Percentiles rank a stretch among this genome's conserved stretches.
phyloP scores from a whole-genome alignment of 768 basidiomycete genomes.

The Lanmaoa pseudosensibilis region DNA sequence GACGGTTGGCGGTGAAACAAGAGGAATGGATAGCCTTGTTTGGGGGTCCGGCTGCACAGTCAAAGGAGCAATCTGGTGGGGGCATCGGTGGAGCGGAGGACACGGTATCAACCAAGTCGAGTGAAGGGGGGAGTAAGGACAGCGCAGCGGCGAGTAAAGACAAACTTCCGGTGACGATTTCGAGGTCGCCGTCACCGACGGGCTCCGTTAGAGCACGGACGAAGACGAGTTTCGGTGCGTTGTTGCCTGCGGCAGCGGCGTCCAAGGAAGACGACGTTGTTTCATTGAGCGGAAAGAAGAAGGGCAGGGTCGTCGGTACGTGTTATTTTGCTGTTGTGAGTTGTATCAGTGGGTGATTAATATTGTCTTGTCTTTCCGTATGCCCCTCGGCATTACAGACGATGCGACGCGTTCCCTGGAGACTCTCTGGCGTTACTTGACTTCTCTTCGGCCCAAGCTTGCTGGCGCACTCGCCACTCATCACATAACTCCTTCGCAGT shows the following conservation, averaged over 20 bases:
- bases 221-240: slow-evolving; percentile 56
- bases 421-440: slow-evolving; percentile 81
- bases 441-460: slow-evolving; percentile 87
- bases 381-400: slow-evolving; percentile 37
- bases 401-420: slow-evolving; percentile 76
- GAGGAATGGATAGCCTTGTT: slow-evolving; percentile 81
- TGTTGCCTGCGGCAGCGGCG: slow-evolving; percentile 33
- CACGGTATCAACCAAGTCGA: slow-evolving; percentile 24
- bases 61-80: slow-evolving; percentile 9
- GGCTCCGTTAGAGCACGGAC: slow-evolving; percentile 50
- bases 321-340: slow-evolving; percentile 26
- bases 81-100: slow-evolving; percentile 22
- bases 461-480: slow-evolving; percentile 71
- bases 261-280: slow-evolving; percentile 64
- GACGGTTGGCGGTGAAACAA: slow-evolving; percentile 66
- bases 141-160: slow-evolving; percentile 23
- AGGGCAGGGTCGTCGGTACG: slow-evolving; percentile 32
- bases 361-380: not conserved
- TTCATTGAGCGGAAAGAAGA: slow-evolving; percentile 46
- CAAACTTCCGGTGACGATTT: slow-evolving; percentile 20
- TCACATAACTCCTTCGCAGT: slow-evolving; percentile 64
- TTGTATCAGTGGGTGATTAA: not conserved
- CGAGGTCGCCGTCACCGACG: slow-evolving; percentile 35
- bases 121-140: slow-evolving; percentile 28
- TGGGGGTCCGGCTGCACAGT: slow-evolving; percentile 58